Conservation (phyloP, 345 rosid species). For the Eucalyptus pauciflora region DNA sequence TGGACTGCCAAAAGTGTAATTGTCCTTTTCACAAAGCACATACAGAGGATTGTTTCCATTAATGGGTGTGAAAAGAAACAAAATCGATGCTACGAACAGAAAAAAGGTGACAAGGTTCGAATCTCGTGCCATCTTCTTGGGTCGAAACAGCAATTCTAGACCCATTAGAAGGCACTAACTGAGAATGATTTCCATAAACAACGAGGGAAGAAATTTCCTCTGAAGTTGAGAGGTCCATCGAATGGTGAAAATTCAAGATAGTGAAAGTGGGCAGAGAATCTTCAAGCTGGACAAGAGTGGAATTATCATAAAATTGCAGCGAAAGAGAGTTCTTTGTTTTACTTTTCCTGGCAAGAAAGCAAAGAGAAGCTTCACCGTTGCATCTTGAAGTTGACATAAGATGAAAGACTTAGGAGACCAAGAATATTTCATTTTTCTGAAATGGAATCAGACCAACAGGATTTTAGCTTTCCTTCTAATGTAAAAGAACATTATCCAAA, state of each 20-base stretch:
- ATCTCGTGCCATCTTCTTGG: neutral
- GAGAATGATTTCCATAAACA: neutral
- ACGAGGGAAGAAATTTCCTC: neutral
- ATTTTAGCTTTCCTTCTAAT: neutral
- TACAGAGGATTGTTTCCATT: neutral
- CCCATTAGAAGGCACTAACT: neutral
- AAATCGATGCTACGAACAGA: neutral
- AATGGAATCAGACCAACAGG: neutral
- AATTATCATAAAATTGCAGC: neutral
- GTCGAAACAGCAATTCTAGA: neutral
- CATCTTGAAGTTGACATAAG: neutral
- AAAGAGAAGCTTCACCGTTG: neutral
- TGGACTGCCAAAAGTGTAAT: neutral
- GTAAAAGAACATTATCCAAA: neutral
- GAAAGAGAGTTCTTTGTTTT: neutral
- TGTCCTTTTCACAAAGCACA: neutral
- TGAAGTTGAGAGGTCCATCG: neutral
- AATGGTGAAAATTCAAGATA: accelerated
- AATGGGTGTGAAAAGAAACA: neutral
- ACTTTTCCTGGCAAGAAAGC: neutral
- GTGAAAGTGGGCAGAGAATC: neutral
- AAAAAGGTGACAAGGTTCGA: neutral
- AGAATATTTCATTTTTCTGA: neutral
- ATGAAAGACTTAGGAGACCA: neutral
- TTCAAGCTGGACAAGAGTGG: neutral